These are phyloP conservation scores for Thymus quinquecostatus DNA, from an alignment of 257 asterid genomes.

Conservation along the genomic window DNA sequence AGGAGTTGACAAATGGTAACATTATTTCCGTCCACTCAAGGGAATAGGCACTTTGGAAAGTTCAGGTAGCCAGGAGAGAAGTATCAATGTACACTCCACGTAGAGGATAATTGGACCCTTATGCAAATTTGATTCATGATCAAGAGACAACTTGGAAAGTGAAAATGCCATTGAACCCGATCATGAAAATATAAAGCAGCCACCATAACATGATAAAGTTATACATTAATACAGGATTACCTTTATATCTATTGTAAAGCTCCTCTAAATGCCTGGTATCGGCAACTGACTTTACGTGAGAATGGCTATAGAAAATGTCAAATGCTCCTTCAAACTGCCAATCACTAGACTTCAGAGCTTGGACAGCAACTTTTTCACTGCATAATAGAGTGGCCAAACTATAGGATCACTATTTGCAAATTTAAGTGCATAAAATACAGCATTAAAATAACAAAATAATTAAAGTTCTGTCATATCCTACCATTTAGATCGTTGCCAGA, in stretches of 20 bases:
- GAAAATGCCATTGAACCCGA: constrained; percentile 21
- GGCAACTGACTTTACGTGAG: constrained; percentile 70
- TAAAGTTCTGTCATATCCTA: constrained; percentile 1
- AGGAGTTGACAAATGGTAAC: too few relatives aligned
- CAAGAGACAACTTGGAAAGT: constrained; percentile 17
- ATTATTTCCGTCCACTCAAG: too few relatives aligned
- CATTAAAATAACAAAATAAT: constrained; percentile 4
- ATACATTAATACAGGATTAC: constrained; percentile 36
- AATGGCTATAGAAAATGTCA: constrained; percentile 88
- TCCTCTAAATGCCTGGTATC: constrained; percentile 92
- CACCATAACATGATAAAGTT: background rate
- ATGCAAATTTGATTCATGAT: background rate
- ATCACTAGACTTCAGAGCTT: constrained; percentile 86
- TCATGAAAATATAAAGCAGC: background rate
- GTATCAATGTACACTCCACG: background rate
- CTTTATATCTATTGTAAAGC: constrained; percentile 93
- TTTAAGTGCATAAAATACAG: background rate
- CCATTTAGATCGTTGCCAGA: background rate
- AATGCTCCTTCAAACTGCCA: constrained; percentile 99
- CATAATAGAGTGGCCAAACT: constrained; percentile 32
- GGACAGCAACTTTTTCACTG: constrained; percentile 92
- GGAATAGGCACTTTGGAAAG: too few relatives aligned
- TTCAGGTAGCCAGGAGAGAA: too few relatives aligned
- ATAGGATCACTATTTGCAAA: constrained; percentile 10
- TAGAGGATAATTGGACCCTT: background rate